Base-by-base conservation (phyloP, 768 basidiomycete genomes). In the Naematelia encephala region DNA sequence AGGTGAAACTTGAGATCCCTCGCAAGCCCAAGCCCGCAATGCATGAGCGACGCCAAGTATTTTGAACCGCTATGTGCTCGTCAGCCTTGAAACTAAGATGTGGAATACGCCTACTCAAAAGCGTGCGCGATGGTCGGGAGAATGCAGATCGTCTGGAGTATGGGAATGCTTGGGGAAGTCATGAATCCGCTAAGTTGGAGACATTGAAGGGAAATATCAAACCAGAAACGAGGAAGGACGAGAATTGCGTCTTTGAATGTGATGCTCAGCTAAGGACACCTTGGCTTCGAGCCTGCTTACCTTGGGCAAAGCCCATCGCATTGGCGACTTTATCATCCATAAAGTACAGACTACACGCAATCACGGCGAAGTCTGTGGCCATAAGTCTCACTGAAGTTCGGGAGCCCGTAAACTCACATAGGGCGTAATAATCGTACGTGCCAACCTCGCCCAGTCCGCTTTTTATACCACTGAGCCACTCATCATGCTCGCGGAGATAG, bases 331-430 rank as follows among this genome's bases (percentile, higher is more conserved):
- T 14, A 19, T 57, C 61, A 13, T 59, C 52, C 61, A 62, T 62
- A 46, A 58, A 62, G 46, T 62, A 54, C 11, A 62, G 57, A 26
- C 61, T 59, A 39, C 61, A 62, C 34, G 61, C 61, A 30, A 62
- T 62, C 12, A 62, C 52, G 5, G 61, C 61, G 42, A 57, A 62
- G 42, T 62, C 61, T 62, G 23, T 0, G 14, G 2, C 5, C 5
- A 4, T 26, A 48, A 21, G 22, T 16, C 30, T 22, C 54, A 42
- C 14, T 12, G 10, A 21, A 21, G 14, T 16, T n/a, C 14, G 21
- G n/a, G n/a, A n/a, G n/a, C 25, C 10, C 12, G 14, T 16, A 26
- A 8, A 27, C 61, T 44, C 25, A 58, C 61, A 62, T 14, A 62
- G 48, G 2, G 61, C 61, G 34, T 48, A 62, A 30, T 26, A 62